Evolutionary conservation across 2,329 filamentous ascomycete genomes (phyloP).

Genomic region (Microcera coccophila): DNA sequence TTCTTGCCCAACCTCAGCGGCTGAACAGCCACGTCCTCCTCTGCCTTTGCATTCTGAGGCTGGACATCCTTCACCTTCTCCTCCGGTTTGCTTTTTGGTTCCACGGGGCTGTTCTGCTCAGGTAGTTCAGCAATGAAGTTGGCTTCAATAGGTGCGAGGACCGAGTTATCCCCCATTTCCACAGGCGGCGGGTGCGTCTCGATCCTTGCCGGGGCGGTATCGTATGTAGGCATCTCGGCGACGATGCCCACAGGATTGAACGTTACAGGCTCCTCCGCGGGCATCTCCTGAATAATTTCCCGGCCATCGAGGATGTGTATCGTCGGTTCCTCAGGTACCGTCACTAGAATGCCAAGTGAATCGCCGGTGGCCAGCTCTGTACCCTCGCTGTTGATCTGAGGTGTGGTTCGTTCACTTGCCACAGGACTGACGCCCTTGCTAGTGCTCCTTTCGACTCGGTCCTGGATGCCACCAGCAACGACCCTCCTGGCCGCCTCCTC

Average conservation of each 20-base stretch:
- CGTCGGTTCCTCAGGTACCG: slow-evolving; percentile 18
- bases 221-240: slow-evolving; percentile 46
- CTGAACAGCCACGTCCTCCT: slow-evolving; percentile 3
- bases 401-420: slow-evolving; percentile 29
- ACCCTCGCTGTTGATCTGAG: slow-evolving; percentile 22
- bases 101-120: slow-evolving; percentile 27
- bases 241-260: slow-evolving; percentile 43
- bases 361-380: slow-evolving; percentile 3
- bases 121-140: slow-evolving; percentile 38
- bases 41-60: slow-evolving; percentile 10
- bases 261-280: slow-evolving; percentile 30
- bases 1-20: slow-evolving; percentile 12
- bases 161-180: slow-evolving; percentile 41
- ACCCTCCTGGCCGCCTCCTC: slow-evolving; percentile 31
- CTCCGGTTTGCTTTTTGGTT: slow-evolving; percentile 17
- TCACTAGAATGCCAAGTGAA: slow-evolving; percentile 14
- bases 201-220: slow-evolving; percentile 37
- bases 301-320: slow-evolving; percentile 35
- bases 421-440: slow-evolving; percentile 29
- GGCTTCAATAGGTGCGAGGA: slow-evolving; percentile 36
- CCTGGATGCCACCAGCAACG: slow-evolving; percentile 21
- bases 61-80: slow-evolving; percentile 11
- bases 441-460: slow-evolving; percentile 12
- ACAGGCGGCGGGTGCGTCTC: slow-evolving; percentile 44
- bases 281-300: slow-evolving; percentile 31